These are phyloP conservation scores for Thelonectria discophora DNA, from an alignment of 2,329 filamentous ascomycete genomes.

Conservation along the genomic window DNA sequence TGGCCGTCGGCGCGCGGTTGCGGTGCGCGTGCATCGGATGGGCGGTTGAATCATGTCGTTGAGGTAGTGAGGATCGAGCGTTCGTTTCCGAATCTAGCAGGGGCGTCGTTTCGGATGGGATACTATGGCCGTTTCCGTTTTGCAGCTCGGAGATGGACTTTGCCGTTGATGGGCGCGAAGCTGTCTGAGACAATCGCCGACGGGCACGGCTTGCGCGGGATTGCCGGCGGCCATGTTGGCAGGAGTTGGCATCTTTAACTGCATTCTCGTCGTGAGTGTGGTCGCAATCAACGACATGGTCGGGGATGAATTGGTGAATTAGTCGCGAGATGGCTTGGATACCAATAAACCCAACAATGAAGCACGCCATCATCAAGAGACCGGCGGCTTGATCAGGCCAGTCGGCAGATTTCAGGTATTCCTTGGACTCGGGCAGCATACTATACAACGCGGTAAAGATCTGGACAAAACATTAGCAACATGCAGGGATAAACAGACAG, in stretches of 20 bases:
- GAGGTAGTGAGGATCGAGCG: constrained; percentile 38
- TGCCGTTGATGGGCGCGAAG: constrained; percentile 35
- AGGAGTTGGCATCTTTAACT: constrained; percentile 40
- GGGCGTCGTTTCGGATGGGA: constrained; percentile 58
- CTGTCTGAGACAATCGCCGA: constrained; percentile 41
- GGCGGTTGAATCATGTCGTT: constrained; percentile 44
- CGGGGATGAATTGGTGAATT: constrained; percentile 78
- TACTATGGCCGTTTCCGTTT: constrained; percentile 36
- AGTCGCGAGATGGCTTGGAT: constrained; percentile 78
- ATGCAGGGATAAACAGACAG: not conserved
- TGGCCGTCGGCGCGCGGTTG: constrained; percentile 40
- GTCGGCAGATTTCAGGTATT: constrained; percentile 76
- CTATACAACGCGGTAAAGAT: constrained; percentile 91
- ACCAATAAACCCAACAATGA: constrained; percentile 75
- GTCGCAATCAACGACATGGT: constrained; percentile 83
- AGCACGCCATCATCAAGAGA: constrained; percentile 73
- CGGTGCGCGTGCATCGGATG: constrained; percentile 35
- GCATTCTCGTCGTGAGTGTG: constrained; percentile 71
- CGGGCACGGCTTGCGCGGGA: constrained; percentile 47
- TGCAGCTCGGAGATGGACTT: constrained; percentile 30
- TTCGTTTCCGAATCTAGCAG: constrained; percentile 51
- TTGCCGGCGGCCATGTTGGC: constrained; percentile 39
- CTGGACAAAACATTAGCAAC: constrained; percentile 56
- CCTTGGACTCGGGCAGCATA: constrained; percentile 88
- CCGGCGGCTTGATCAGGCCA: constrained; percentile 73